Base-by-base conservation (phyloP, 75 land plant species). In the Sequoia sempervirens region DNA sequence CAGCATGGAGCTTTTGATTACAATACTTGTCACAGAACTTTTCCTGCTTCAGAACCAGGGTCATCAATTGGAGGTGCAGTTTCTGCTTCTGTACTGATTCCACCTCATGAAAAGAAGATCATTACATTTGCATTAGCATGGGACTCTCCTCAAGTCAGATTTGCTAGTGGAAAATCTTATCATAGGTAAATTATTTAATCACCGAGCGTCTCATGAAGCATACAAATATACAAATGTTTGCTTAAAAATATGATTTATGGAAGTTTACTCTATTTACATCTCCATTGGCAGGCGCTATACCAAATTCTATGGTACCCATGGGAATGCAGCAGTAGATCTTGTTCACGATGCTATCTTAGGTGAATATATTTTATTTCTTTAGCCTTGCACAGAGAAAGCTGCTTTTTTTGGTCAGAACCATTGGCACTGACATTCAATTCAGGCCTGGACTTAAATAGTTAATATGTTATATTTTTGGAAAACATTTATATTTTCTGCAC, bases 31-130 rank as follows among this genome's bases (percentile, higher is more conserved):
- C 61, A 80, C 80, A 82, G 86, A 66, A 69, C 86, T 38, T 90
- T 89, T 58, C 36, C 47, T 12, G 83, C 92, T 87, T 97, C 98
- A 83, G 85, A 86, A 82, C 85, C 85, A 61, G 98, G 96, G 15
- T 88, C 94, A 72, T 88, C 91, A 11, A 92, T 96, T 86, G 99
- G 99, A 79, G 99, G 96, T 82, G 99, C 98, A 66, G 84, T 97
- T 81, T 89, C 95, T 84, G 96, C 98, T 83, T 91, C 94, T 72
- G 88, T 97, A 26, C 82, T 88, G 41, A 80, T 97, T 90, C 91
- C 96, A 34, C 82, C 98, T 45, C 84, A 88, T 81, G 80, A 87
- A 84, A 86, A 83, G 83, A 87, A 84, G 38, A 84, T 81, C 12
- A 93, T 96, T 32, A 91, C 87, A 52, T 97, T 97, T 89, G 91